A percentile compares a stretch with the other conserved stretches of the same genome.
phyloP scores from a whole-genome alignment of 208 protist genomes.

The Trypanosoma caninum region DNA sequence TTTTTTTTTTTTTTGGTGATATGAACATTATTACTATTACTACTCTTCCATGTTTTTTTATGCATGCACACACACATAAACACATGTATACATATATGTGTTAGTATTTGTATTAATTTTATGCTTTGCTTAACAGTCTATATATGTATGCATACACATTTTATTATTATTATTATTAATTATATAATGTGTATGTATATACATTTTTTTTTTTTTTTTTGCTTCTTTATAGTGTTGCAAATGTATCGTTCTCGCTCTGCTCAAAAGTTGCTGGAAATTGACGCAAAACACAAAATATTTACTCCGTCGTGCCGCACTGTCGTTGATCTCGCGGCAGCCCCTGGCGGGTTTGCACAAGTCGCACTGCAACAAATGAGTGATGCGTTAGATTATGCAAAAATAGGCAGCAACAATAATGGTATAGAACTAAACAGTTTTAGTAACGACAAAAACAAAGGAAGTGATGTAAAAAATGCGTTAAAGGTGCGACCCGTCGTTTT shows the following conservation, averaged over 20 bases:
- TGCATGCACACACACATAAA: too few species aligned
- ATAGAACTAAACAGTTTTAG: too few species aligned
- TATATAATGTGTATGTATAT: too few species aligned
- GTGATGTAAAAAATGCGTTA: not conserved
- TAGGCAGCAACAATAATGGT: too few species aligned
- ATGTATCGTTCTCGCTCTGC: slow-evolving; percentile 62
- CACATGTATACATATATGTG: too few species aligned
- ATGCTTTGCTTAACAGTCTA: too few species aligned
- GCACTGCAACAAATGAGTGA: slow-evolving; percentile 48
- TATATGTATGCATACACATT: too few species aligned
- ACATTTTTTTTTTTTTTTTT: slow-evolving; percentile 16
- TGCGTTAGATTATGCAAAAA: not conserved
- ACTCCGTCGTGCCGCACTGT: slow-evolving; percentile 29
- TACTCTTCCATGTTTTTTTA: not conserved
- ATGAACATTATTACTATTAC: not conserved
- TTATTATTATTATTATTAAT: too few species aligned
- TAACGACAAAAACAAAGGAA: too few species aligned
- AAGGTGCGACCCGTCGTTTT: slow-evolving; percentile 35
- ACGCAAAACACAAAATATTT: slow-evolving; percentile 46
- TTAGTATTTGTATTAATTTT: too few species aligned
- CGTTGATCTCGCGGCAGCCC: slow-evolving; percentile 69
- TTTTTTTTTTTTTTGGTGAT: not conserved
- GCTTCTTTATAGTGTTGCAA: not conserved
- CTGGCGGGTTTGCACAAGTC: slow-evolving; percentile 69
- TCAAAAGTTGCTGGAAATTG: slow-evolving; percentile 58